phyloP scores from a whole-genome alignment of 2,329 filamentous ascomycete genomes.

The Claviceps purpurea region DNA sequence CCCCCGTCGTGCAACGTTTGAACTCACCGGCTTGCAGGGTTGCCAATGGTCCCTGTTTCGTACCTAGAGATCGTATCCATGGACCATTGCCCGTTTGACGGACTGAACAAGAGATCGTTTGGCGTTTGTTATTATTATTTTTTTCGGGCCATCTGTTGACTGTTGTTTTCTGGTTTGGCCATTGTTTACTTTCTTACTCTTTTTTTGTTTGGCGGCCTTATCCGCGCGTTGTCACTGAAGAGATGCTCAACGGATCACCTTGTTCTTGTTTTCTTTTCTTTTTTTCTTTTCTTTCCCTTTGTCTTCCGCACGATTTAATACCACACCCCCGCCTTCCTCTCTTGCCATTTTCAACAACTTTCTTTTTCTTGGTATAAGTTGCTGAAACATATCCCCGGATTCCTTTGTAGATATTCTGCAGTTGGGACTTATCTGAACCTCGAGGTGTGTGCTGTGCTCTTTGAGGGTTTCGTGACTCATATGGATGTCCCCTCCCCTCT shows the following conservation, averaged over 20 bases:
- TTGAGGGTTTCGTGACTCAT: not conserved
- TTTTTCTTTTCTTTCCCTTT: not conserved
- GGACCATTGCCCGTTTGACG: not conserved
- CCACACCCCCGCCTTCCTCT: no score
- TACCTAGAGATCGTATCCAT: not conserved
- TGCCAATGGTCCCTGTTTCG: not conserved
- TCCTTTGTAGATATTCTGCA: no score
- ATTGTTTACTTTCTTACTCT: not conserved
- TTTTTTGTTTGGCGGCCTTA: not conserved
- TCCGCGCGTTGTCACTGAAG: not conserved
- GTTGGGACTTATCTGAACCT: no score
- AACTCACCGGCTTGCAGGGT: constrained; percentile 6
- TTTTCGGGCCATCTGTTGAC: not conserved
- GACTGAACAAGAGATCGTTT: not conserved
- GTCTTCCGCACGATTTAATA: no score
- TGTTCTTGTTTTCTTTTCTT: not conserved
- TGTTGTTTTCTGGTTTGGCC: not conserved
- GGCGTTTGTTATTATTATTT: not conserved
- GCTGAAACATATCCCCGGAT: no score
- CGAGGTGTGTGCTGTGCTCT: no score
- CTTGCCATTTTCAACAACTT: no score
- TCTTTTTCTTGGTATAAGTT: no score
- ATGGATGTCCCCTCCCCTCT: not conserved
- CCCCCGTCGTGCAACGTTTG: constrained; percentile 2
- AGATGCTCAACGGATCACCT: not conserved